phyloP scores from a whole-genome alignment of 495 filamentous ascomycete species.

The Neurospora terricola region DNA sequence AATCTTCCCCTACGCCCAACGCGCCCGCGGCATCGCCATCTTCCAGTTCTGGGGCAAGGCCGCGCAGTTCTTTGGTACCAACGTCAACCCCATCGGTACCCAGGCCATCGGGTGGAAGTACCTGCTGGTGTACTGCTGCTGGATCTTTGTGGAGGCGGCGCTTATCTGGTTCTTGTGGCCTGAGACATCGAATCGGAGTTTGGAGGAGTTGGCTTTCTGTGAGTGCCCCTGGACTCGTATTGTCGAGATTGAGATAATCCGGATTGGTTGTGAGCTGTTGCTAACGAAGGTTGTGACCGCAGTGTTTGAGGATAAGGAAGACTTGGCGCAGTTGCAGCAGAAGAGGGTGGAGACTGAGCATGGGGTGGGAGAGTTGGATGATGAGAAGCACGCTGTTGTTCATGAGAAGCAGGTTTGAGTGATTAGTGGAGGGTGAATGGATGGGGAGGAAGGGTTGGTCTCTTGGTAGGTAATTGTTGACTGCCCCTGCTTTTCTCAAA shows the following conservation, averaged over 20 bases:
- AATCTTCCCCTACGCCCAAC: conserved; percentile 52
- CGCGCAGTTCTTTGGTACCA: conserved; percentile 40
- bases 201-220: conserved; percentile 58
- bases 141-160: conserved; percentile 44
- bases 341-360: neutral
- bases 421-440: neutral
- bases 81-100: conserved; percentile 59
- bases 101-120: conserved; percentile 50
- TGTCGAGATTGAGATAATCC: neutral
- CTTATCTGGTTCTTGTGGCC: conserved; percentile 57
- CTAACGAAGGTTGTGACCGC: neutral
- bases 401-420: neutral
- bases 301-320: conserved; percentile 19
- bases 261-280: neutral
- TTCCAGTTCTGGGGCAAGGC: conserved; percentile 52
- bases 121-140: conserved; percentile 43
- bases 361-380: neutral
- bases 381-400: neutral
- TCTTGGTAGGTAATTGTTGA: neutral
- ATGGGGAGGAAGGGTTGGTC: neutral
- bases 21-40: conserved; percentile 52
- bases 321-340: conserved; percentile 7
- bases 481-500: neutral
- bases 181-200: conserved; percentile 49
- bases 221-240: conserved; percentile 17